Percentiles rank a stretch among this genome's conserved stretches.
These are phyloP conservation scores for Blastobotrys elegans DNA, from an alignment of 1,139 yeast species.

Conservation along the genomic window DNA sequence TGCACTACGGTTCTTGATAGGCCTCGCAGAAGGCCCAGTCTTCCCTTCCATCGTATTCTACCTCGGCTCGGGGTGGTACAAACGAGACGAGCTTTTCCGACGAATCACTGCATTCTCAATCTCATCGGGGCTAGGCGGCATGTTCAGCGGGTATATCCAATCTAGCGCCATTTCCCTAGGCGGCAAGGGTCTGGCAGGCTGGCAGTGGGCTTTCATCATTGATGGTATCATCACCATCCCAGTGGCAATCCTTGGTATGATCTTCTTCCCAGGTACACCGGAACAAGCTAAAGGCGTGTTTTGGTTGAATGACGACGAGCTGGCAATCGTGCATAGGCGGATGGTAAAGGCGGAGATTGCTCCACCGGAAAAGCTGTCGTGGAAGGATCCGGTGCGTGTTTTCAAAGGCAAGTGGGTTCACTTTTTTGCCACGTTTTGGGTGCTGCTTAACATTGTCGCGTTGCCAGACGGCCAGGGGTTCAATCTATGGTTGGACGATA, in stretches of 20 bases:
- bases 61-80: conserved; percentile 48
- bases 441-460: conserved; percentile 37
- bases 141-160: conserved; percentile 41
- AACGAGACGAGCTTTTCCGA: conserved; percentile 43
- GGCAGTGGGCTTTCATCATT: conserved; percentile 51
- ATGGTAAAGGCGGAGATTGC: conserved; percentile 33
- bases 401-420: conserved; percentile 36
- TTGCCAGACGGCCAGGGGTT: conserved; percentile 36
- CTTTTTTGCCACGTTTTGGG: conserved; percentile 39
- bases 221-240: conserved; percentile 51
- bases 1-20: conserved; percentile 55
- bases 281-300: conserved; percentile 32
- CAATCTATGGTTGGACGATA: conserved; percentile 30
- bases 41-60: conserved; percentile 53
- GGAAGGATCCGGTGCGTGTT: conserved; percentile 29
- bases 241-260: conserved; percentile 59
- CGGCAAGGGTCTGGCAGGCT: conserved; percentile 39
- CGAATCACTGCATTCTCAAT: conserved; percentile 47
- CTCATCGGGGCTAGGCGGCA: conserved; percentile 34
- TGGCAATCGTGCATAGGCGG: conserved; percentile 26
- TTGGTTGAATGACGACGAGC: conserved; percentile 31
- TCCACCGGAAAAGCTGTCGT: conserved; percentile 28
- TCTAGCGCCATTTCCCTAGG: conserved; percentile 39
- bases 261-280: conserved; percentile 67
- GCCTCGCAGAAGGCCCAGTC: conserved; percentile 54